phyloP scores from a whole-genome alignment of 2,329 filamentous ascomycete genomes.

The Pseudodiploospora longispora region DNA sequence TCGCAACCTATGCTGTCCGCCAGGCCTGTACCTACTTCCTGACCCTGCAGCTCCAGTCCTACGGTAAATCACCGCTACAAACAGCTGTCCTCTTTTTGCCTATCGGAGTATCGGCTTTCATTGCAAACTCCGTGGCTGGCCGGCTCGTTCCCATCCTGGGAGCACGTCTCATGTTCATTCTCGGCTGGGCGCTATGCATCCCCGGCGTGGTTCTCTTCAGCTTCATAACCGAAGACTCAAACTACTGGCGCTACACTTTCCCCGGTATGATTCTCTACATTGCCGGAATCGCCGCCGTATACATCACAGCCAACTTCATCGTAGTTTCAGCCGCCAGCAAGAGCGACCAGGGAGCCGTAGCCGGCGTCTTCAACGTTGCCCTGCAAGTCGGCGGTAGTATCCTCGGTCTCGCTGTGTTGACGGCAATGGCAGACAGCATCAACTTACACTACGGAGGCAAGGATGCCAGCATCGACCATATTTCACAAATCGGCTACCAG shows the following conservation, averaged over 20 bases:
- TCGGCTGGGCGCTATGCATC: constrained; percentile 4
- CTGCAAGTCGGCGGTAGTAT: constrained; percentile 3
- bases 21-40: no score
- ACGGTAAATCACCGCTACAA: no score
- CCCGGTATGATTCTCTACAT: constrained; percentile 1
- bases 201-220: constrained; percentile 4
- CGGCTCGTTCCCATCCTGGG: constrained; percentile 1
- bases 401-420: neutral
- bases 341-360: constrained; percentile 3
- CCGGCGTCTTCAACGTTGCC: constrained; percentile 3
- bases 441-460: neutral
- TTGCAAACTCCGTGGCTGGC: constrained; percentile 3
- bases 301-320: neutral
- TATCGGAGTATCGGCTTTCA: neutral
- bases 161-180: constrained; percentile 2
- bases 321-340: constrained; percentile 1
- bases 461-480: neutral
- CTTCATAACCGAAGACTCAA: constrained; percentile 1
- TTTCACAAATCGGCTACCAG: constrained; percentile 1
- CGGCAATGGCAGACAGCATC: constrained; percentile 2
- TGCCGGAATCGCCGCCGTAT: neutral
- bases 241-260: constrained; percentile 3
- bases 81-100: no score
- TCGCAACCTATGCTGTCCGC: no score
- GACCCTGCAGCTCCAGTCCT: no score